Base-by-base conservation (phyloP, 2,329 filamentous ascomycete species). In the Claviceps citrina region DNA sequence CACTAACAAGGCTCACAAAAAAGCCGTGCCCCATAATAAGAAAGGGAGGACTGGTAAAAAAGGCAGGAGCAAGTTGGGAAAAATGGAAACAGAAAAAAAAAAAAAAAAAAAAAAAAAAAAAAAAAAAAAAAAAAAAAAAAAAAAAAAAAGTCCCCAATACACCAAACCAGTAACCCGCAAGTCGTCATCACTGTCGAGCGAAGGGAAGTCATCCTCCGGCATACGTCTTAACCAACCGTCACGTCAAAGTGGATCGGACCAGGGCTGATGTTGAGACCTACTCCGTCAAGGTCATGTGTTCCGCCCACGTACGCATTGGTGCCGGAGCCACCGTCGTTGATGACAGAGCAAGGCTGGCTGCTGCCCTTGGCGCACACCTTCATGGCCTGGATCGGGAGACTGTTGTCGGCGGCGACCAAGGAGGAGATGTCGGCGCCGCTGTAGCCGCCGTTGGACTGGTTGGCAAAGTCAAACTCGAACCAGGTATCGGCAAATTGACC, bases 391-490 rank as follows among this genome's bases (percentile, higher is more conserved):
- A 62, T 58, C 15, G 42, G 4, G 12, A 57, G 47, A 41, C 46
- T 44, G 39, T 48, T 45, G 22, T 49, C 44, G 48, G 61, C 57
- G 24, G 67, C 56, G 31, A 69, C 65, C 8, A 73, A 60, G 43
- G 61, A 62, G 4, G 67, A 71, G 45, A 63, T 67, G 42, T 73
- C 69, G 43, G 63, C 65, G 31, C 69, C 69, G 3, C 64, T 69
- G 63, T 64, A 69, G 41, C 52, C 56, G n/a, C 48, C 40, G 62
- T 73, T 73, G 55, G 54, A 54, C 0, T 45, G 27, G 57, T 62
- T 65, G 43, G 46, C 64, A 35, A 64, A 62, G 56, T 72, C 69
- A 39, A 63, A 66, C 60, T 73, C 69, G 52, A 61, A 47, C 68
- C 69, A 73, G 41, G 62, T 61, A 45, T 57, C 55, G 38, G 60